A percentile compares a stretch with the other conserved stretches of the same genome.
Conservation (phyloP, 305 asterid genomes). For the Plantago coronopus region DNA sequence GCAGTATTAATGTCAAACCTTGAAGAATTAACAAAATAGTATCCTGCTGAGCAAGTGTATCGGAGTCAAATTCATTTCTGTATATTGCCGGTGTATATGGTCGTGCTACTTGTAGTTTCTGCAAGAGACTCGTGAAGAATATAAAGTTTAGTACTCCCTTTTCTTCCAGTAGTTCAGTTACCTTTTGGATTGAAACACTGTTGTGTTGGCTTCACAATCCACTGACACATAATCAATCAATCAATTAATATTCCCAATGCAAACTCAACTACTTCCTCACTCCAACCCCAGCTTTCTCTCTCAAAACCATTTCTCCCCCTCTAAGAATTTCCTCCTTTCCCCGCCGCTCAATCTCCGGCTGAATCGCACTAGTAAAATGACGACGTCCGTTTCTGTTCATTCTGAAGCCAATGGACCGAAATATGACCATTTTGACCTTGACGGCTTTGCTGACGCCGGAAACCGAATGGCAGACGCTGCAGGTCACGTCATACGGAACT, state of each 20-base stretch:
- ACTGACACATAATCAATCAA: no score
- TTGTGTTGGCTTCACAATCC: no score
- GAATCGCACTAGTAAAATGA: neutral
- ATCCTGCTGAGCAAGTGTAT: no score
- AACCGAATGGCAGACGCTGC: slow-evolving; percentile 85
- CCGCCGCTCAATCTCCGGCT: slow-evolving; percentile 5
- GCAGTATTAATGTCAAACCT: no score
- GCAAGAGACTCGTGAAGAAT: no score
- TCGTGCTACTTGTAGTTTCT: no score
- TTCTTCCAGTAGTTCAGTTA: no score
- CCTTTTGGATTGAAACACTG: no score
- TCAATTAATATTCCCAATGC: slow-evolving; percentile 28
- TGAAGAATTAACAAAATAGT: no score
- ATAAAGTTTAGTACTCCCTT: no score
- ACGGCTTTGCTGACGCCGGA: slow-evolving; percentile 56
- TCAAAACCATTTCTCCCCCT: slow-evolving; percentile 24
- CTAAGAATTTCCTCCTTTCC: slow-evolving; percentile 24
- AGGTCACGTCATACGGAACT: slow-evolving; percentile 72
- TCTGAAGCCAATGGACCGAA: slow-evolving; percentile 19
- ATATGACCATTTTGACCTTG: slow-evolving; percentile 54
- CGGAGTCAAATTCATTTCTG: no score
- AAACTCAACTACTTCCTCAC: slow-evolving; percentile 35
- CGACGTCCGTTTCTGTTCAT: slow-evolving; percentile 21
- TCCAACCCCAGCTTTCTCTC: slow-evolving; percentile 40
- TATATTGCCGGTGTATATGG: no score